Evolutionary conservation across 345 rosid genomes (phyloP), one percentile per base, ranked within the genome.

Genomic region (Eucalyptus marginata): DNA sequence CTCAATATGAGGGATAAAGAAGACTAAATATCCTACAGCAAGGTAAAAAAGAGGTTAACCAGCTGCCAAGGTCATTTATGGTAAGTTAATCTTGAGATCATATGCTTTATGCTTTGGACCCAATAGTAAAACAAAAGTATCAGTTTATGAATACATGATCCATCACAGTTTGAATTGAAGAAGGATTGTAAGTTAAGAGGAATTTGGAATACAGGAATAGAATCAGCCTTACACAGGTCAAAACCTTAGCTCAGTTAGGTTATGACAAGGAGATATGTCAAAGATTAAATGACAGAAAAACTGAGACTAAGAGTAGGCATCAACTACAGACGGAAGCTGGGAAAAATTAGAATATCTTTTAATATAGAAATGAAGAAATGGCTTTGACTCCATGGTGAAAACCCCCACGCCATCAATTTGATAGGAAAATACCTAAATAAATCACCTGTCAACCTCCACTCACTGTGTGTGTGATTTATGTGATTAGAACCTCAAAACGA

Each of bases 301-400:
- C 76, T 64, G 3, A 64, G 40, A 64, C 36, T 7, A 64, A 64
- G 40, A 62, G 0, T 64, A n/a, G 20, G n/a, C 6, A 64, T n/a
- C 76, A 64, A 7, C 76, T 4, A 64, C 76, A 64, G 76, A 64
- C 2, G 0, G 76, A 64, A 64, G 76, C 40, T 14, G 2, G 76
- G 36, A 14, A n/a, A 64, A 2, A n/a, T 64, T 14, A 0, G 76
- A 64, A 15, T 64, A 64, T 64, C 76, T n/a, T 64, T n/a, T n/a
- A 64, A n/a, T 14, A 64, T 64, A 64, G 76, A n/a, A 31, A 64
- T 64, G 10, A 64, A 64, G 76, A n/a, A 29, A 76, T 36, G 46
- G 0, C 46, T 68, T 33, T 36, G 81, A 76, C 83, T 0, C 15
- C 46, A 10, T 5, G 43, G 24, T 2, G 27, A 76, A 76, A 0